Conservation (phyloP, 192 early-diverging fungal species). For the Podila clonocystis region DNA sequence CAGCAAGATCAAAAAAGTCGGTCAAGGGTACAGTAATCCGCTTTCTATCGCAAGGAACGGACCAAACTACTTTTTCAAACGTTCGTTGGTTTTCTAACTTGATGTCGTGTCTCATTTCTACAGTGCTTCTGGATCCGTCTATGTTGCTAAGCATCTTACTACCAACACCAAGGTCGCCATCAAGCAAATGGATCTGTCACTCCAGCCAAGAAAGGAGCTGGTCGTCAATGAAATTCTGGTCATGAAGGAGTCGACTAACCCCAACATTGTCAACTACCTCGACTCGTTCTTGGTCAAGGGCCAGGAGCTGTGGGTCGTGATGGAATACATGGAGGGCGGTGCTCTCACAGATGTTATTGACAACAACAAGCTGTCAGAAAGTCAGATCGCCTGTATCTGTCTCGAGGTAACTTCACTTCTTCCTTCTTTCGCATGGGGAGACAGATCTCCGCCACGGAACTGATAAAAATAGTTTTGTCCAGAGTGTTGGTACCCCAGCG, state of each 20-base stretch:
- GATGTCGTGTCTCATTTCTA: not conserved
- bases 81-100: not conserved
- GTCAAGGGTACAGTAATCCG: constrained; percentile 79
- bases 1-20: constrained; percentile 95
- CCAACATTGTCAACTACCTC: constrained; percentile 98
- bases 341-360: constrained; percentile 97
- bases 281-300: constrained; percentile 91
- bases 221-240: constrained; percentile 94
- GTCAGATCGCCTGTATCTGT: constrained; percentile 95
- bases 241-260: constrained; percentile 93
- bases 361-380: constrained; percentile 91
- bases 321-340: constrained; percentile 99
- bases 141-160: constrained; percentile 84
- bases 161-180: constrained; percentile 87
- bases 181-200: constrained; percentile 92
- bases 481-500: too few species aligned
- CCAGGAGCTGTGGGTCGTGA: constrained; percentile 96
- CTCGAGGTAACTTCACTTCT: constrained; percentile 70
- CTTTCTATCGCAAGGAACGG: not conserved
- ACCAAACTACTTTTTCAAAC: not conserved
- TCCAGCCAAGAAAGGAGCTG: constrained; percentile 91
- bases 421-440: not conserved
- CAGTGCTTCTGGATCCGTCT: constrained; percentile 97
- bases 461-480: not conserved
- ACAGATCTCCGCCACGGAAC: not conserved